Evolutionary conservation across 345 rosid genomes (phyloP).

Genomic region (Hibiscus trionum): DNA sequence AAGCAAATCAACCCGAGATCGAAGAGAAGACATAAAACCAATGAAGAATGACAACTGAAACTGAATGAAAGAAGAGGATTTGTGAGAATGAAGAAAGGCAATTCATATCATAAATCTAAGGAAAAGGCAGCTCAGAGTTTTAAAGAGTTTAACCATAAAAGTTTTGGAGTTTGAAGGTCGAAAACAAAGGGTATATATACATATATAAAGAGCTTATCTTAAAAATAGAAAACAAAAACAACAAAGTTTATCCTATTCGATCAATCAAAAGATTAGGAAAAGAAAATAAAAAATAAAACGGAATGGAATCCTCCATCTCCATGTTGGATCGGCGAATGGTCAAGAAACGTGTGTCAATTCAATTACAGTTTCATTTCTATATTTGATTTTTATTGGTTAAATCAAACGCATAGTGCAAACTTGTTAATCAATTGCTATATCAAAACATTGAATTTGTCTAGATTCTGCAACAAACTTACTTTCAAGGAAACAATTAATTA

Average conservation of each 20-base stretch:
- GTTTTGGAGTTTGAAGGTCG: neutral
- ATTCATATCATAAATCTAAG: neutral
- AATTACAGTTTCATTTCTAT: neutral
- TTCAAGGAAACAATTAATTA: too few relatives aligned
- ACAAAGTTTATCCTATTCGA: conserved; percentile 4
- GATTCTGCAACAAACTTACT: too few relatives aligned
- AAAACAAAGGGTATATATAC: neutral
- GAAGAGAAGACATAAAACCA: conserved; percentile 14
- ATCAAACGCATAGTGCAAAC: neutral
- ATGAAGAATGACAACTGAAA: conserved; percentile 12
- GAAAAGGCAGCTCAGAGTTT: neutral
- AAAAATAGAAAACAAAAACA: neutral
- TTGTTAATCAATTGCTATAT: neutral
- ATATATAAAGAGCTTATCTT: neutral
- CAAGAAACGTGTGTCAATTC: neutral
- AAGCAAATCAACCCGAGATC: neutral
- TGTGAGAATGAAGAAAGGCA: conserved; percentile 11
- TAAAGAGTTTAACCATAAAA: neutral
- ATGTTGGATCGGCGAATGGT: neutral
- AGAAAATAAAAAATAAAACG: neutral
- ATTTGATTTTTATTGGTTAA: neutral
- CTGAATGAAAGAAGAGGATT: conserved; percentile 6
- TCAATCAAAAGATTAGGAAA: neutral
- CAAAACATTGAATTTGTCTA: neutral
- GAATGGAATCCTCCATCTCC: too few relatives aligned